Conservation (phyloP, 345 rosid species). For the Syzygium jambos region DNA sequence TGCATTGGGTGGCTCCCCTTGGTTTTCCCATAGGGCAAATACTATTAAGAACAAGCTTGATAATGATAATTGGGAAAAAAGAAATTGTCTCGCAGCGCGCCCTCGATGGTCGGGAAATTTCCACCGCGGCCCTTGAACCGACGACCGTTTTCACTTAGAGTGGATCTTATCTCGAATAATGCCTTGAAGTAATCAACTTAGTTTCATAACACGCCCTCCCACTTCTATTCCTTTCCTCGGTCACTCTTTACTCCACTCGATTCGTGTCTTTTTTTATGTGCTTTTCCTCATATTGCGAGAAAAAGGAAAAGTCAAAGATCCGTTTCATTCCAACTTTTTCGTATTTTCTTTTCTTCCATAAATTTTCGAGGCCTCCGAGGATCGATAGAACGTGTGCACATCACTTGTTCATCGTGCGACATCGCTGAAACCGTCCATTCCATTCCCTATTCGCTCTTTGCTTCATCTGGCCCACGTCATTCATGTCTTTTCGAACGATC, state of each 20-base stretch:
- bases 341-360: neutral
- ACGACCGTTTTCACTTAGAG: accelerated
- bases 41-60: neutral
- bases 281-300: neutral
- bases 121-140: accelerated
- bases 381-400: neutral
- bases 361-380: neutral
- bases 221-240: accelerated
- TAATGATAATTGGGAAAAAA: neutral
- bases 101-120: neutral
- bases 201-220: accelerated
- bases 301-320: neutral
- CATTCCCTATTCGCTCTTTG: neutral
- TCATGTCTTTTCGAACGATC: neutral
- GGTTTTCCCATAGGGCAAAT: neutral
- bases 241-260: neutral
- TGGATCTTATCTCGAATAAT: neutral
- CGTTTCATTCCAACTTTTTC: neutral
- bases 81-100: accelerated
- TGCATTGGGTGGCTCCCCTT: neutral
- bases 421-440: neutral
- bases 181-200: accelerated
- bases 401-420: neutral
- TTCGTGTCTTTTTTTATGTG: neutral
- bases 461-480: neutral